Conservation (phyloP, 1,284 basidiomycete genomes). For the Ustilago loliicola region DNA sequence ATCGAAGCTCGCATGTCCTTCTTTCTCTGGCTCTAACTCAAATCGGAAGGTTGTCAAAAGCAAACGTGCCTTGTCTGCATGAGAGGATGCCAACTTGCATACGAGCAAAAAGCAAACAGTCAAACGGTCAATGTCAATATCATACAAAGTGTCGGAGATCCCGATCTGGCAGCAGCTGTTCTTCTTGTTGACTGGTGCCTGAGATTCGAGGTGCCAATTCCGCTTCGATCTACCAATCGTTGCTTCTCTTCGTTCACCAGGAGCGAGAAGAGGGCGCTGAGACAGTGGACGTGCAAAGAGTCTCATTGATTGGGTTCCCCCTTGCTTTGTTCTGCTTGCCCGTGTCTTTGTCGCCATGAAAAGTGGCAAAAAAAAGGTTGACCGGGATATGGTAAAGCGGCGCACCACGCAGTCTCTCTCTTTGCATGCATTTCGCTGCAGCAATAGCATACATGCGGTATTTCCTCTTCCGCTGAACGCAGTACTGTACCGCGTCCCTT, state of each 20-base stretch:
- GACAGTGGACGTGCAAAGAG: neutral
- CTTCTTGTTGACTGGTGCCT: neutral
- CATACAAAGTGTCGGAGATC: neutral
- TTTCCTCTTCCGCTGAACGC: neutral
- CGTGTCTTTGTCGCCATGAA: slow-evolving; percentile 1
- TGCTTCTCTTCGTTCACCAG: neutral
- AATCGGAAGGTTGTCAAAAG: neutral
- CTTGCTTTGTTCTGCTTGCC: slow-evolving; percentile 3
- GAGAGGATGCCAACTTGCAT: neutral
- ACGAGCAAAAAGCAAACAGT: neutral
- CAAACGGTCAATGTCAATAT: neutral
- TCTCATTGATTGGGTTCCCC: neutral
- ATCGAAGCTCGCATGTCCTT: neutral
- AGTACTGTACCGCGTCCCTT: neutral
- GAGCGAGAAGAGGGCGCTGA: neutral
- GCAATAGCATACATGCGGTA: neutral
- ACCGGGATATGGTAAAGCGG: neutral
- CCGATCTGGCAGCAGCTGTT: neutral
- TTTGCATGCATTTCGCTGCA: neutral
- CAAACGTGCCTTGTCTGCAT: neutral
- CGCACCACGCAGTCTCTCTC: neutral
- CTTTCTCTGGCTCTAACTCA: neutral
- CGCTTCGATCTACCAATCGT: neutral
- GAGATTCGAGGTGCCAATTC: neutral
- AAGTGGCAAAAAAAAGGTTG: neutral